Percentiles rank a stretch among this genome's conserved stretches.
Conservation (phyloP, 331 rosid genomes). For the Cydonia oblonga region DNA sequence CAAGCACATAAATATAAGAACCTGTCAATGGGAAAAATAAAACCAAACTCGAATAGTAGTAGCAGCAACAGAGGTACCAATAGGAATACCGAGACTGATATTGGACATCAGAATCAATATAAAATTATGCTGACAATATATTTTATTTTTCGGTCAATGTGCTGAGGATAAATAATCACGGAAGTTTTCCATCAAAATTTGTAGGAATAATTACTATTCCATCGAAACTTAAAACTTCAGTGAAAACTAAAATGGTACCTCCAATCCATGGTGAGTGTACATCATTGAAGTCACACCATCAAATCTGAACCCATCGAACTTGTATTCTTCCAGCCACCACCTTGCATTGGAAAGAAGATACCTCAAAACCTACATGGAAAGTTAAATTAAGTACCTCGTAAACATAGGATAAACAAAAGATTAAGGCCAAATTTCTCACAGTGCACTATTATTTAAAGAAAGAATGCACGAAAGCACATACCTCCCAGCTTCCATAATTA, state of each 20-base stretch:
- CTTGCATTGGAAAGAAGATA: constrained; percentile 91
- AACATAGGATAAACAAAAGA: background rate
- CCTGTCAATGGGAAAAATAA: background rate
- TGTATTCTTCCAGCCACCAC: constrained; percentile 98
- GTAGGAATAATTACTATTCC: background rate
- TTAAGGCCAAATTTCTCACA: constrained; percentile 8
- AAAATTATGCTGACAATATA: background rate
- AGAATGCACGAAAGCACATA: constrained; percentile 27
- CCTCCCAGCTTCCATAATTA: constrained; percentile 97
- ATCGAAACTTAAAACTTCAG: background rate
- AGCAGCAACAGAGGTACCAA: background rate
- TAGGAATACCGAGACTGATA: background rate
- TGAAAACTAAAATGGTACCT: constrained; percentile 30
- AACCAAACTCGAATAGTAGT: background rate
- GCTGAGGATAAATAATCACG: background rate
- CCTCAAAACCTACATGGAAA: constrained; percentile 61
- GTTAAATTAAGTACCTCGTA: constrained; percentile 1
- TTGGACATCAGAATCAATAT: background rate
- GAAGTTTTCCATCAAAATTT: background rate
- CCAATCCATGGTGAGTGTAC: constrained; percentile 91
- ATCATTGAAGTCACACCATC: constrained; percentile 99
- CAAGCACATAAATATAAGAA: background rate
- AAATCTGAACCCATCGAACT: constrained; percentile 93
- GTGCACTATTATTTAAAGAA: constrained; percentile 1
- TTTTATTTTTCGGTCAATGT: background rate